These are phyloP conservation scores for Fusarium begoniae DNA, from an alignment of 2,329 filamentous ascomycete genomes.

Conservation along the genomic window DNA sequence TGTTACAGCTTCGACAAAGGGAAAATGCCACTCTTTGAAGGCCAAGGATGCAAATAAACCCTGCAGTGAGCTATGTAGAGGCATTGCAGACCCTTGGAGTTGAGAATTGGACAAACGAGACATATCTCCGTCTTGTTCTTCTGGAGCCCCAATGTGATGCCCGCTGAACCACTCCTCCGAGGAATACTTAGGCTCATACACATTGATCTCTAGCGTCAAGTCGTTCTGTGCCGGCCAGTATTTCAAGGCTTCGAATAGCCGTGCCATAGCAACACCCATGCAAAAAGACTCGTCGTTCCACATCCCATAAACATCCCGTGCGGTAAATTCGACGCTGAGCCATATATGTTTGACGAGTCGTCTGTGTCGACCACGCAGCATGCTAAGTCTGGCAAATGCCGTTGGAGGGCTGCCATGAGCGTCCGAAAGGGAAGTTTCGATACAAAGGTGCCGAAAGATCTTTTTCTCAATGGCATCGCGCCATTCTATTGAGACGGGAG, in stretches of 20 bases:
- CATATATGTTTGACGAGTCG: neutral
- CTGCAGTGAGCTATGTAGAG: neutral
- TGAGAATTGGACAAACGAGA: neutral
- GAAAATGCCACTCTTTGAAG: neutral
- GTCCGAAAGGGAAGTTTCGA: neutral
- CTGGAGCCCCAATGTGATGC: neutral
- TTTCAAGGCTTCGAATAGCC: neutral
- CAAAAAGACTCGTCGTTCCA: neutral
- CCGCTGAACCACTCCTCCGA: neutral
- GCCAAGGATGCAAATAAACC: neutral
- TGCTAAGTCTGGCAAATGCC: neutral
- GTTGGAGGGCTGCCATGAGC: neutral
- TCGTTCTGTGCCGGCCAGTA: neutral
- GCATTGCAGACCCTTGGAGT: neutral
- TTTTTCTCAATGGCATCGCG: neutral
- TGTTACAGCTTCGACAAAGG: neutral
- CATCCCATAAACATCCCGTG: neutral
- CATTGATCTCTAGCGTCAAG: neutral
- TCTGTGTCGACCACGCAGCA: fast-evolving
- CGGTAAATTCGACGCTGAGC: neutral
- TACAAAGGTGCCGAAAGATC: neutral
- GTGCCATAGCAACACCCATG: neutral
- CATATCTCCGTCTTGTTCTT: neutral
- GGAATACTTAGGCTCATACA: neutral
- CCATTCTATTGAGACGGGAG: neutral